Base-by-base conservation (phyloP, 2,329 filamentous ascomycete species). In the Shiraia bambusicola region DNA sequence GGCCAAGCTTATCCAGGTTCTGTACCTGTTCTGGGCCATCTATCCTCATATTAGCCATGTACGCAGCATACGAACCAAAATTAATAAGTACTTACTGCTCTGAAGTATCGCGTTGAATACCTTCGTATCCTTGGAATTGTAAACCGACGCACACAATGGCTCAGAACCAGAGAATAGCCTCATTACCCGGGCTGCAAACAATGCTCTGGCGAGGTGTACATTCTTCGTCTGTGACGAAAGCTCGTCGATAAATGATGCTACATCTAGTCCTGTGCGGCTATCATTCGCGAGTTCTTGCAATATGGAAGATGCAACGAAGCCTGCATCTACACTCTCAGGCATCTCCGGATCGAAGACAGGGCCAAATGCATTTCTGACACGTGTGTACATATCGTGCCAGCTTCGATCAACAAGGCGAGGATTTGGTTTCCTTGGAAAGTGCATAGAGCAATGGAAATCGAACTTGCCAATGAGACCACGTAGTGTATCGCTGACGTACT, bases 131-230 rank as follows among this genome's bases (percentile, higher is more conserved):
- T 45, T 37, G 2, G 13, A 13, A 10, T 33, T 37, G 22, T 49
- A 37, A 15, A 47, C 28, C 6, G 12, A 11, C 1, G 27, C 11
- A 11, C 49, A 49, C 38, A 48, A 46, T 2, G 37, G 16, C 28
- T 45, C 39, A 13, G 47, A 35, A 6, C 13, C 30, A 10, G n/a
- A 13, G 22, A 55, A 52, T 2, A 49, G 17, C 37, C 40, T 46
- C 6, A 27, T 29, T 22, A 58, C 26, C 9, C 51, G 14, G 11
- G 48, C 48, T 28, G 45, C 37, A 14, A 50, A 13, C 10, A 54
- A 27, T 1, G 37, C 10, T 16, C 47, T 47, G 6, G 35, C 42
- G 2, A 40, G n/a, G 5, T 49, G 40, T 26, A 42, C 42, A 16
- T 42, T 46, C 9, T 32, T 13, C 4, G 45, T 24, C 9, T 15